Evolutionary conservation across 2,329 filamentous ascomycete genomes (phyloP), one percentile per base, ranked within the genome.

Genomic region (Apiospora koreana): DNA sequence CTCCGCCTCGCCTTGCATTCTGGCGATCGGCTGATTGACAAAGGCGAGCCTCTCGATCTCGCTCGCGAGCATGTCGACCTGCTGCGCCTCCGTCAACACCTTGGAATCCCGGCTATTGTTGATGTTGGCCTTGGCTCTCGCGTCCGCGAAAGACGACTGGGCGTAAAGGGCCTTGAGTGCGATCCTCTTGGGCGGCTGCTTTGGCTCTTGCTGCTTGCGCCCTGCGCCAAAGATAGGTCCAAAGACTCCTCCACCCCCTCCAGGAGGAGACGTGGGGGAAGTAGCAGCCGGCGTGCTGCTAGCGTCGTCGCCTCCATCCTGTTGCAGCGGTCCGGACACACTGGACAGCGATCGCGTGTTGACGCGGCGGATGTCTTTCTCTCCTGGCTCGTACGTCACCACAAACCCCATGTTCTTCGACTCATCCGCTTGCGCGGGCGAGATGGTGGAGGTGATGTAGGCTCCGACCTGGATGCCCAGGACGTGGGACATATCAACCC

Each of bases 361-460:
- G 67, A 94, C 91, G 21, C 95, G 87, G 50, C 92, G 87, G 48
- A 95, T 85, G 74, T 95, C 92, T 67, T 88, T 87, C 64, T 90
- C 90, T 0, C 91, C 89, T 0, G 93, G 89, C 72, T 89, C 87
- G 79, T 97, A 98, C 16, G 88, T 88, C 10, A 99, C 83, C 1
- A 97, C 88, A 68, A 98, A 88, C 0, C 96, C 96, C 0, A 97
- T 89, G 75, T 98, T 98, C 78, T 89, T 91, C 68, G 85, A 83
- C 79, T 94, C 92, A 74, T 98, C 92, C 73, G 89, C 88, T 77
- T 97, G 93, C 0, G 90, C 86, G 1, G 91, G 84, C 1, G 94
- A 94, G 6, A 98, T 86, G 0, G 94, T 96, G 2, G 92, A 95
- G 0, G 94, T 97, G 77, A 99, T 93, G 77, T 98, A 99, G 0